Conservation (phyloP, 169 alveolate genomes). For the Blepharisma undulans region DNA sequence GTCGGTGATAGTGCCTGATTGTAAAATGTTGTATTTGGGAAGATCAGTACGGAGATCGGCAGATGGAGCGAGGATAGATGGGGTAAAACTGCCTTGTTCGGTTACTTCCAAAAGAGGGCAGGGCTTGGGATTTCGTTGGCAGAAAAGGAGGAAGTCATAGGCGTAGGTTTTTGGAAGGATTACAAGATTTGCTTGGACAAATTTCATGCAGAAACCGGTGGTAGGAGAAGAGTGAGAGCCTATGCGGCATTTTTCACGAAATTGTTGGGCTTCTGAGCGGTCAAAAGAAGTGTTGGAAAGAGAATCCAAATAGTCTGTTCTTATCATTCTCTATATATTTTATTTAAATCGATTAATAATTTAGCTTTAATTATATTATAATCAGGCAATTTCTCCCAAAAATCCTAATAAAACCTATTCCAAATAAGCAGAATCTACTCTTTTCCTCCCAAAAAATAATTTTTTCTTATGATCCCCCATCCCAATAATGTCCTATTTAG, state of each 20-base stretch:
- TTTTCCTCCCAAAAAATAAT: too few species aligned
- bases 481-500: neutral
- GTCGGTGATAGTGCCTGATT: constrained; percentile 20
- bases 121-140: constrained; percentile 62
- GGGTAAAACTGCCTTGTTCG: neutral
- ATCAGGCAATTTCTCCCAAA: too few species aligned
- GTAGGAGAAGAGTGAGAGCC: neutral
- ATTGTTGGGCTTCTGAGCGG: neutral
- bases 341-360: neutral
- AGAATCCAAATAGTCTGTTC: neutral
- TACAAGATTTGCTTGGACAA: constrained; percentile 58
- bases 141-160: constrained; percentile 46
- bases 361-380: too few species aligned
- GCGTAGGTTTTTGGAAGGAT: constrained; percentile 47
- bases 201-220: constrained; percentile 35
- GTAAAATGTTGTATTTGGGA: constrained; percentile 40
- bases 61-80: constrained; percentile 33
- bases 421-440: too few species aligned
- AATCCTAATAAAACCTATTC: too few species aligned
- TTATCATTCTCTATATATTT: too few species aligned
- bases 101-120: constrained; percentile 60
- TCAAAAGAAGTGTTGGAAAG: neutral
- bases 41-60: constrained; percentile 42
- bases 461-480: neutral
- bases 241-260: neutral